These are phyloP conservation scores for Triangularia setosa DNA, from an alignment of 2,329 filamentous ascomycete species.

Conservation along the genomic window DNA sequence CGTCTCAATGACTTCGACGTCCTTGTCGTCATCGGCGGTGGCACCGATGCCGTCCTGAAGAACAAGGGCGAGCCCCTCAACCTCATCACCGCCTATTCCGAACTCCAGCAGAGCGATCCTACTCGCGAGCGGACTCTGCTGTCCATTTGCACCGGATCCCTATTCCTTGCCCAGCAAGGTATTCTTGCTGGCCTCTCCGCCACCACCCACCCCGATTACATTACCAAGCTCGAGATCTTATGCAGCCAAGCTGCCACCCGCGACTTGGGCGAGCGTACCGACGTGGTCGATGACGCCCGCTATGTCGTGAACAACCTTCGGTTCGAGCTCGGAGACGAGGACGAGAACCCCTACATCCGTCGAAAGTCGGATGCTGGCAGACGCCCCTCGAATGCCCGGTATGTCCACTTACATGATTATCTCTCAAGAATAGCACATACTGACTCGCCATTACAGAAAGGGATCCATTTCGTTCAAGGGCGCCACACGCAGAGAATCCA, in stretches of 20 bases:
- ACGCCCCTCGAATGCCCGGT: conserved; percentile 59
- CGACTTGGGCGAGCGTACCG: conserved; percentile 71
- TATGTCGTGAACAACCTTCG: conserved; percentile 91
- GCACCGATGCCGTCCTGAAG: conserved; percentile 60
- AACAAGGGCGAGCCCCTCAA: conserved; percentile 64
- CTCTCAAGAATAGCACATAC: neutral
- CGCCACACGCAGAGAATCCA: conserved; percentile 71
- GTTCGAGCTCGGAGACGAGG: conserved; percentile 76
- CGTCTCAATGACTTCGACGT: conserved; percentile 73
- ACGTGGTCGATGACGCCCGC: conserved; percentile 74
- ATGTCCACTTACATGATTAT: conserved; percentile 29
- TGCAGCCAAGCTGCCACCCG: conserved; percentile 70
- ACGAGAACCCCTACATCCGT: conserved; percentile 80
- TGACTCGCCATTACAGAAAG: conserved; percentile 52
- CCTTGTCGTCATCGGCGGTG: conserved; percentile 72
- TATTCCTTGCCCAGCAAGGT: conserved; percentile 72
- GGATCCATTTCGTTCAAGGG: conserved; percentile 79
- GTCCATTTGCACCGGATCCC: conserved; percentile 73
- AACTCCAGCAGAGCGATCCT: conserved; percentile 76
- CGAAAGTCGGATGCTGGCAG: conserved; percentile 65
- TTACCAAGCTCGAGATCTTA: conserved; percentile 76
- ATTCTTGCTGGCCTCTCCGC: conserved; percentile 75
- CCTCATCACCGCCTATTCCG: conserved; percentile 71
- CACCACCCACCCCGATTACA: conserved; percentile 76
- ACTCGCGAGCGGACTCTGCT: conserved; percentile 76